These are phyloP conservation scores for Barbarea vulgaris DNA, from an alignment of 345 rosid genomes.

Conservation along the genomic window DNA sequence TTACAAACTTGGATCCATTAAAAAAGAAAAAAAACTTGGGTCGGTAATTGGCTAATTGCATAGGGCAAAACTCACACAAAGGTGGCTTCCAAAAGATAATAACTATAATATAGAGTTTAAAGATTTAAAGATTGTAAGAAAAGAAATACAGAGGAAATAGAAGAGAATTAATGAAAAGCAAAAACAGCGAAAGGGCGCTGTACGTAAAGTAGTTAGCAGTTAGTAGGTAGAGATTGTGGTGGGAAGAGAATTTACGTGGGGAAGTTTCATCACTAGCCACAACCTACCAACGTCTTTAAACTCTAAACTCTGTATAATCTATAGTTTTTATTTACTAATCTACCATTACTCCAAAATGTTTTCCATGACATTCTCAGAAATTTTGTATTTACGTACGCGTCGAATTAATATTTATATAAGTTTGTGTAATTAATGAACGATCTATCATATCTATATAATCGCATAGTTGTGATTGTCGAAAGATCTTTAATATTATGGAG, in stretches of 20 bases:
- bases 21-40: constrained; percentile 10
- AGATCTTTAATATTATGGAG: background rate
- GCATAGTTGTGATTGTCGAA: background rate
- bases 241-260: constrained; percentile 36
- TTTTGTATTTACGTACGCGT: background rate
- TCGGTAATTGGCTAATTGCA: background rate
- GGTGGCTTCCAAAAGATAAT: constrained; percentile 16
- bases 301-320: background rate
- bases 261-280: constrained; percentile 34
- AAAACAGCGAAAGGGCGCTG: constrained; percentile 36
- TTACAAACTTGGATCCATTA: constrained; percentile 17
- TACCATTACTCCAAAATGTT: background rate
- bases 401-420: background rate
- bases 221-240: constrained; percentile 43
- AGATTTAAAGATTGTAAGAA: constrained; percentile 7
- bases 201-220: constrained; percentile 36
- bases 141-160: background rate
- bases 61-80: constrained; percentile 35
- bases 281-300: constrained; percentile 31
- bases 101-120: constrained; percentile 18
- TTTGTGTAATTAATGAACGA: background rate
- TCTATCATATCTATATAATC: background rate
- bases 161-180: background rate
- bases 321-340: background rate
- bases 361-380: background rate